Conservation (phyloP, 345 rosid species). For the Limnanthes douglasii region DNA sequence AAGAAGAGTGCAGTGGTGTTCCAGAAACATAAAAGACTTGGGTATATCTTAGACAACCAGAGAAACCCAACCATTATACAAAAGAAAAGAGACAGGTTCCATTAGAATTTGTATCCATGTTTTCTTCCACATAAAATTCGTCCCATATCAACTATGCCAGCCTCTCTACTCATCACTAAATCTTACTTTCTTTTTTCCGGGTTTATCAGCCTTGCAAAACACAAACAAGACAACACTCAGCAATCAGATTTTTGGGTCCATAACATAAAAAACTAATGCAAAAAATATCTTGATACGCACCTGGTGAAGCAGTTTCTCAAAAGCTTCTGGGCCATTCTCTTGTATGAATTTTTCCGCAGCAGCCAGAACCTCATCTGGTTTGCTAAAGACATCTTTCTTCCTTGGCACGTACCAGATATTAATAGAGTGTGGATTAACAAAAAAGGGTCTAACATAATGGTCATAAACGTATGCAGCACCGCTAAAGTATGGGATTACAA, state of each 20-base stretch:
- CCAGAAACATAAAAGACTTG: too few species aligned
- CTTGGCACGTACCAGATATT: conserved; percentile 92
- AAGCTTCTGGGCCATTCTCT: conserved; percentile 80
- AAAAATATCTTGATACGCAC: too few species aligned
- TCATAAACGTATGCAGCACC: conserved; percentile 94
- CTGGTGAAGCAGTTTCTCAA: conserved; percentile 67
- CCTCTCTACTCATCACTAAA: too few species aligned
- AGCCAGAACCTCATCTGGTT: conserved; percentile 60
- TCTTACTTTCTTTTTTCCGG: conserved; percentile 23
- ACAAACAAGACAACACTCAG: conserved; percentile 1
- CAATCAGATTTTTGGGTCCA: neutral
- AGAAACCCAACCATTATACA: too few species aligned
- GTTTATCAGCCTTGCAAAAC: conserved; percentile 44
- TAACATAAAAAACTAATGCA: neutral
- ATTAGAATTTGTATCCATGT: too few species aligned
- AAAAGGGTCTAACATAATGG: conserved; percentile 68
- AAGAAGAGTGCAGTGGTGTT: too few species aligned
- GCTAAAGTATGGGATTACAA: conserved; percentile 85
- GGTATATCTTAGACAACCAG: too few species aligned
- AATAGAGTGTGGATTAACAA: conserved; percentile 53
- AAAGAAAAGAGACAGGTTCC: too few species aligned
- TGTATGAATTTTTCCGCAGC: conserved; percentile 84
- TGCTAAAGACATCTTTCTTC: conserved; percentile 47
- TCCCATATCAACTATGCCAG: too few species aligned
- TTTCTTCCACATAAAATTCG: too few species aligned